Percentiles rank a stretch among this genome's conserved stretches.
Evolutionary conservation across 371 early-diverging fungal species (phyloP).

Genomic region (Mucor indicus): DNA sequence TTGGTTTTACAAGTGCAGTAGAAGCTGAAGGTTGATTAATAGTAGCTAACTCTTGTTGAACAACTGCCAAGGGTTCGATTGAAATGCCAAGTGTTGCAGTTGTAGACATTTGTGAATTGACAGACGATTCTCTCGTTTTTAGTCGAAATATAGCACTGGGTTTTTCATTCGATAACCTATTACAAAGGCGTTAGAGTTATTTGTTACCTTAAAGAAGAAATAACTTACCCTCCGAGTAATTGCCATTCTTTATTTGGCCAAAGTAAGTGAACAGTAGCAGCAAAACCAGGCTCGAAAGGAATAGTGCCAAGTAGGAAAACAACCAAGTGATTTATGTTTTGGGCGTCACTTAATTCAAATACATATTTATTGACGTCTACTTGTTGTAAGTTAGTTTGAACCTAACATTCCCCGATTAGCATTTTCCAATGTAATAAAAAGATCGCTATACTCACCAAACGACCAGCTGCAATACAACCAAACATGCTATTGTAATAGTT

Average conservation of each 20-base stretch:
- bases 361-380: conserved; percentile 79
- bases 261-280: conserved; percentile 85
- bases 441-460: conserved; percentile 54
- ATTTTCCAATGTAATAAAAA: too few species aligned
- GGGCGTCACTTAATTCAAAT: conserved; percentile 79
- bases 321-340: conserved; percentile 86
- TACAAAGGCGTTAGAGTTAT: neutral
- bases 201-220: neutral
- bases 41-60: conserved; percentile 56
- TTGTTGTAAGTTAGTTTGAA: conserved; percentile 89
- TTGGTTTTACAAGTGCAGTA: conserved; percentile 22
- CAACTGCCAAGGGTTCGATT: conserved; percentile 76
- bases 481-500: conserved; percentile 80
- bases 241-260: conserved; percentile 89
- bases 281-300: conserved; percentile 83
- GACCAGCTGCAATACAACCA: conserved; percentile 86
- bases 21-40: conserved; percentile 7
- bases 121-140: conserved; percentile 12
- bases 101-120: conserved; percentile 23
- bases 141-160: conserved; percentile 81
- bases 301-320: conserved; percentile 85
- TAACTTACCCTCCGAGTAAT: conserved; percentile 68
- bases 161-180: conserved; percentile 69
- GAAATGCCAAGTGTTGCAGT: conserved; percentile 87
- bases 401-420: conserved; percentile 36